Base-by-base conservation (phyloP, 2,329 filamentous ascomycete species). In the Cadophora sp. region DNA sequence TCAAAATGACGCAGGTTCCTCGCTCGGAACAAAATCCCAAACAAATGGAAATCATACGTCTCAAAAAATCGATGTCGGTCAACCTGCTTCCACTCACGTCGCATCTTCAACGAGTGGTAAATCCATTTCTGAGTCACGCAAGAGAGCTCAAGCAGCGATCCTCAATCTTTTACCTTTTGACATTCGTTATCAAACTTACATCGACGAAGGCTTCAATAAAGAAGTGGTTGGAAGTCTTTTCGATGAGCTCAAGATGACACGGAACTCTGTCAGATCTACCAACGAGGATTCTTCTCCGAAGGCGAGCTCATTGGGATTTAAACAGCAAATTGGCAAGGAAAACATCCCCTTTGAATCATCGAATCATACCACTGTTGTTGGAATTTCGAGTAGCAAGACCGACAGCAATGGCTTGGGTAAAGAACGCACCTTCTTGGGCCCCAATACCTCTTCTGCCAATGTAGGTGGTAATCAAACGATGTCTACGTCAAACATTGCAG, bases 151-250 rank as follows among this genome's bases (percentile, higher is more conserved):
- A 75, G 86, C 87, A 27, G 90, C 91, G 4, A 88, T 94, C 48
- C 79, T 92, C 34, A 85, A 87, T 46, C 81, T 94, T 3, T 85
- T 83, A 80, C 83, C 85, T 1, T 78, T 92, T 68, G 91, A 92
- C 60, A 88, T 97, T 67, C 87, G 88, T 24, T 97, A 90, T 75
- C 85, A 91, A 65, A 86, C 92, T 68, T 90, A 95, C 66, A 82
- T 94, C 14, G 84, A 88, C 12, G 91, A 95, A 77, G 91, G 92
- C 0, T 84, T 95, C 51, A 86, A 94, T 72, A 83, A 86, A 43
- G 79, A 79, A 1, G 76, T 93, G 12, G 80, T 97, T 43, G 85
- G 84, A 66, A 78, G 81, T 34, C 82, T 96, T 1, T 96, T 94
- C 74, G 81, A 84, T 29, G 89, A 93, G 24, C 80, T 96, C 3